phyloP scores from a whole-genome alignment of 2,329 filamentous ascomycete genomes.

The Nothopassalora personata region DNA sequence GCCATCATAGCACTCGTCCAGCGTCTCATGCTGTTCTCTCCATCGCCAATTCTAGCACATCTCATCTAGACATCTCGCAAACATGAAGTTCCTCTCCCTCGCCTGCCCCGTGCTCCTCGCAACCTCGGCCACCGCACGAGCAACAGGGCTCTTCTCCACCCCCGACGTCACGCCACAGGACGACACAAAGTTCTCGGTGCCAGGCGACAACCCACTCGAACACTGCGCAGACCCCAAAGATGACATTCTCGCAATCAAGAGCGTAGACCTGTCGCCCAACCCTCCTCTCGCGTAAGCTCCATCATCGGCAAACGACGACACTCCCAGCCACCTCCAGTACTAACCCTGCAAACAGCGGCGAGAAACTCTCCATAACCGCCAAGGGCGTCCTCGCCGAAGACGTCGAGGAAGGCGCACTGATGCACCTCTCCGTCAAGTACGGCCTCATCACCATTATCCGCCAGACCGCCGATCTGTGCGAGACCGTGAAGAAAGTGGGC shows the following conservation, averaged over 20 bases:
- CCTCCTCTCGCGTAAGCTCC: slow-evolving; percentile 69
- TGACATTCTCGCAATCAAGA: slow-evolving; percentile 70
- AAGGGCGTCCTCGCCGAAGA: slow-evolving; percentile 66
- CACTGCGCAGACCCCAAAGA: slow-evolving; percentile 66
- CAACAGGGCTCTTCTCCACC: slow-evolving; percentile 19
- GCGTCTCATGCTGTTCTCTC: not conserved
- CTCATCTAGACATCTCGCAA: not conserved
- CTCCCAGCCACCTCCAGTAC: slow-evolving; percentile 2
- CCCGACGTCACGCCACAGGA: slow-evolving; percentile 17
- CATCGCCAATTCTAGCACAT: slow-evolving; percentile 1
- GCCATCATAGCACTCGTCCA: not conserved
- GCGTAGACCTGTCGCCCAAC: slow-evolving; percentile 77
- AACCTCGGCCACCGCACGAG: slow-evolving; percentile 26
- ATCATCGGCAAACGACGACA: not conserved
- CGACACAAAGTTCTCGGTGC: slow-evolving; percentile 58
- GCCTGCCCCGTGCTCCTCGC: slow-evolving; percentile 27
- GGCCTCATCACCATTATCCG: slow-evolving; percentile 85
- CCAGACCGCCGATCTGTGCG: slow-evolving; percentile 77
- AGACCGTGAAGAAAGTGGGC: slow-evolving; percentile 82
- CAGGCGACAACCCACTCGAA: slow-evolving; percentile 78
- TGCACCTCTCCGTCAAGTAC: slow-evolving; percentile 84
- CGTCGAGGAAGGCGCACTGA: slow-evolving; percentile 73
- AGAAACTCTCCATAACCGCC: slow-evolving; percentile 72
- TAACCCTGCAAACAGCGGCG: slow-evolving; percentile 54
- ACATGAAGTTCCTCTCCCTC: slow-evolving; percentile 31